Conservation (phyloP, 345 rosid species). For the Passiflora organensis region DNA sequence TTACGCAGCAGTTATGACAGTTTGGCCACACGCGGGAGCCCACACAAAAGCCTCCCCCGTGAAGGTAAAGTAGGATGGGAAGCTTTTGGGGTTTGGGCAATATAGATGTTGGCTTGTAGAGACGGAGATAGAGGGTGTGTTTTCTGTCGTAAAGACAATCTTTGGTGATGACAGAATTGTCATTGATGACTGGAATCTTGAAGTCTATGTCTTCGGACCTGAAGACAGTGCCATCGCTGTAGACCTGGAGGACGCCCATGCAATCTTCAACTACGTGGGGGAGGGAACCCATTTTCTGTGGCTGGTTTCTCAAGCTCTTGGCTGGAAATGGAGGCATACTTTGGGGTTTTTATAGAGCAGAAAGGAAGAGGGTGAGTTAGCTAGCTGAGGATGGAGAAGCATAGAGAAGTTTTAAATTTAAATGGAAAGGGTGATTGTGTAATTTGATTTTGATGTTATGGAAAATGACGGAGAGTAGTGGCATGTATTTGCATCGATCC, state of each 20-base stretch:
- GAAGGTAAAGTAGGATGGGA: constrained; percentile 32
- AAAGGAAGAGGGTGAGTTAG: neutral
- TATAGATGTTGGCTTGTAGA: constrained; percentile 37
- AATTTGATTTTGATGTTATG: neutral
- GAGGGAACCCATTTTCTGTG: constrained; percentile 17
- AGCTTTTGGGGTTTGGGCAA: constrained; percentile 1
- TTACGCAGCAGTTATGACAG: constrained; percentile 61
- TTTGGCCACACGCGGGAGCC: constrained; percentile 76
- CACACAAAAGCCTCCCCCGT: constrained; percentile 85
- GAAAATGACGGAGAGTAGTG: neutral
- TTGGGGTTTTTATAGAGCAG: neutral
- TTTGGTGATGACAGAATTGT: constrained; percentile 41
- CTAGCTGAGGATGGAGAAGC: neutral
- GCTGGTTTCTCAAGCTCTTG: neutral
- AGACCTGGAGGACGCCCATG: constrained; percentile 27
- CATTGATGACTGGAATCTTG: constrained; percentile 24
- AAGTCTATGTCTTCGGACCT: constrained; percentile 34
- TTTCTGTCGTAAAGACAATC: constrained; percentile 47
- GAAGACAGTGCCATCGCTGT: constrained; percentile 41
- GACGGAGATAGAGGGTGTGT: constrained; percentile 57
- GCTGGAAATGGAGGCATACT: neutral
- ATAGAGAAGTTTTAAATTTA: too few relatives aligned
- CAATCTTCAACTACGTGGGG: constrained; percentile 32
- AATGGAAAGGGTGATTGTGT: constrained; percentile 2
- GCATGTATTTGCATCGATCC: constrained; percentile 1